A percentile compares a stretch with the other conserved stretches of the same genome.
phyloP scores from a whole-genome alignment of 306 rosid genomes.

The Lathyrus aphaca region DNA sequence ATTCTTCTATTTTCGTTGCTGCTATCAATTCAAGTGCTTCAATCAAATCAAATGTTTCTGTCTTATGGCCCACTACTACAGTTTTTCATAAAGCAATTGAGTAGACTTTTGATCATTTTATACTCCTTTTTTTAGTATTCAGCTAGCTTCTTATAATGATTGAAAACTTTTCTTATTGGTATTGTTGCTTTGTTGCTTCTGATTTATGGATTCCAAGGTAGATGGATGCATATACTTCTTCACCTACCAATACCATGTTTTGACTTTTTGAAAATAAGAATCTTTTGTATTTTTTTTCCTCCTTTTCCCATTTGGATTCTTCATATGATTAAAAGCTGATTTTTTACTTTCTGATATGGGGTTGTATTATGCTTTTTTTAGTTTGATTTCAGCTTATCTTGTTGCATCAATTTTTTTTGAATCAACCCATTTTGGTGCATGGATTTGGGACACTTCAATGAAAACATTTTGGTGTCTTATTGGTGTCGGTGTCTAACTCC shows the following conservation, averaged over 20 bases:
- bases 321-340: constrained; percentile 18
- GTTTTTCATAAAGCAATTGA: background rate
- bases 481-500: background rate
- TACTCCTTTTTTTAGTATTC: background rate
- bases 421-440: background rate
- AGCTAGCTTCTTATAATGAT: background rate
- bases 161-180: background rate
- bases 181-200: constrained; percentile 14
- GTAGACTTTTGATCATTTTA: constrained; percentile 1
- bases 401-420: constrained; percentile 2
- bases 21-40: constrained; percentile 24
- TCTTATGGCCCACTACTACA: constrained; percentile 34
- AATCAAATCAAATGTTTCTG: background rate
- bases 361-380: background rate
- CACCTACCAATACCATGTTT: constrained; percentile 26
- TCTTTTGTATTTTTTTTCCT: background rate
- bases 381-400: constrained; percentile 10
- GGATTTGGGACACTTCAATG: background rate
- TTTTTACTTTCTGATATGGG: background rate
- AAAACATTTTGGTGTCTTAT: too few species aligned
- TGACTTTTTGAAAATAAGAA: constrained; percentile 27
- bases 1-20: background rate
- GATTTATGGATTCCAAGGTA: constrained; percentile 40
- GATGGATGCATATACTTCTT: background rate
- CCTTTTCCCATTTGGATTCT: background rate